Percentiles rank a stretch among this genome's conserved stretches.
phyloP scores from a whole-genome alignment of 257 asterid species.

The Forsythia viridissima region DNA sequence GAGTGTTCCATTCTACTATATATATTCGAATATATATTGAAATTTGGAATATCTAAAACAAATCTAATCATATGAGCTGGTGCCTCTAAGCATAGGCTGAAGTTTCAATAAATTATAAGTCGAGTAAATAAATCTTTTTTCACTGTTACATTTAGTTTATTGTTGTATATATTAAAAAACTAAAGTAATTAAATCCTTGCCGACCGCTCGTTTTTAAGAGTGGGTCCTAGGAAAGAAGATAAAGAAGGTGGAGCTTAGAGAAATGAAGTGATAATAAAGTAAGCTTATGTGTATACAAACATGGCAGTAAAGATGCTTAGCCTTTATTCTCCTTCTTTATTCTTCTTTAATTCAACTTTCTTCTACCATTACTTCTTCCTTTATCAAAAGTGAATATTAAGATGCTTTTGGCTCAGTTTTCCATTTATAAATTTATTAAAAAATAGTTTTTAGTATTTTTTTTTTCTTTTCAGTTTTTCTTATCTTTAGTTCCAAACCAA shows the following conservation, averaged over 20 bases:
- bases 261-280: slow-evolving; percentile 7
- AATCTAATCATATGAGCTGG: background rate
- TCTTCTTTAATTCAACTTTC: slow-evolving; percentile 26
- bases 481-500: background rate
- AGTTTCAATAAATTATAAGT: background rate
- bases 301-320: slow-evolving; percentile 34
- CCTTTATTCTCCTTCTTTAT: slow-evolving; percentile 57
- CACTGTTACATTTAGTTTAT: too few relatives aligned
- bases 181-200: background rate
- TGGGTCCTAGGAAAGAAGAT: background rate
- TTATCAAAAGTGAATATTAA: background rate
- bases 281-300: slow-evolving; percentile 25
- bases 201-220: background rate
- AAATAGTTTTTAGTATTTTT: background rate
- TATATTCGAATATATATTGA: too few relatives aligned
- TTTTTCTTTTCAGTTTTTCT: background rate
- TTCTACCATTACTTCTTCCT: slow-evolving; percentile 15
- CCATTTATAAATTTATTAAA: background rate
- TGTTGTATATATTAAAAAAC: background rate
- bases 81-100: background rate
- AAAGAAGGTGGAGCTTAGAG: background rate
- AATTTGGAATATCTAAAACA: too few relatives aligned
- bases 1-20: too few relatives aligned
- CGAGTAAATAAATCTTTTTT: background rate
- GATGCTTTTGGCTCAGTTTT: background rate